A percentile compares a stretch with the other conserved stretches of the same genome.
phyloP scores from a whole-genome alignment of 106 monocot genomes.

The Dioscorea dumetorum region DNA sequence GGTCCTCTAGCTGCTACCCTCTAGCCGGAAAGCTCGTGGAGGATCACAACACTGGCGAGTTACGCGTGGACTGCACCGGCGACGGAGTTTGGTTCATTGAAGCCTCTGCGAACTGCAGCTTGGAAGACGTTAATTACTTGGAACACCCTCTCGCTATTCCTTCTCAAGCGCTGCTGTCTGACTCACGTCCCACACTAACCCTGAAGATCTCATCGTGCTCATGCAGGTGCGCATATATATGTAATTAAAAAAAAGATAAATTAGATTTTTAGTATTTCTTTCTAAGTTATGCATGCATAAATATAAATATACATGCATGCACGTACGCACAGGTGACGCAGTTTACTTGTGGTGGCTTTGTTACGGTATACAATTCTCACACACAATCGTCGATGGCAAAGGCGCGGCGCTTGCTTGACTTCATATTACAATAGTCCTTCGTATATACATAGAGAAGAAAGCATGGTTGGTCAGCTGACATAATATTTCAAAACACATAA shows the following conservation, averaged over 20 bases:
- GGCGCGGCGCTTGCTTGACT: constrained; percentile 22
- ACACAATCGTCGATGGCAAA: constrained; percentile 17
- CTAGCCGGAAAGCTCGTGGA: constrained; percentile 19
- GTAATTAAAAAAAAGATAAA: too few species aligned
- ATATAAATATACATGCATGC: not conserved
- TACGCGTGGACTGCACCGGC: constrained; percentile 25
- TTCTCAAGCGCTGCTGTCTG: constrained; percentile 17
- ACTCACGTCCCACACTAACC: constrained; percentile 7
- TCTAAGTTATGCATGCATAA: not conserved
- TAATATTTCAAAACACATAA: too few species aligned
- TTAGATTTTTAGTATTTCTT: not conserved
- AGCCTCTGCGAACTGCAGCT: constrained; percentile 8
- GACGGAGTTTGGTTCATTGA: constrained; percentile 13
- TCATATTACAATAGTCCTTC: too few species aligned
- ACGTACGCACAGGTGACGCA: constrained; percentile 15
- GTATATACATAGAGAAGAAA: too few species aligned
- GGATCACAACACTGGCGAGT: constrained; percentile 10
- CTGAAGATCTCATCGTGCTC: constrained; percentile 18
- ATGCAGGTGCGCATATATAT: constrained; percentile 11
- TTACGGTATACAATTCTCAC: constrained; percentile 19
- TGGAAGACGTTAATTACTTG: constrained; percentile 24
- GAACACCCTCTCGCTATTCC: constrained; percentile 21
- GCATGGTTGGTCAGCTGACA: too few species aligned
- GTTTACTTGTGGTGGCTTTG: constrained; percentile 12
- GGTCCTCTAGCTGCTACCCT: constrained; percentile 2